These are phyloP conservation scores for Nitzschia sp. DNA, from an alignment of 108 stramenopile species.

Conservation along the genomic window DNA sequence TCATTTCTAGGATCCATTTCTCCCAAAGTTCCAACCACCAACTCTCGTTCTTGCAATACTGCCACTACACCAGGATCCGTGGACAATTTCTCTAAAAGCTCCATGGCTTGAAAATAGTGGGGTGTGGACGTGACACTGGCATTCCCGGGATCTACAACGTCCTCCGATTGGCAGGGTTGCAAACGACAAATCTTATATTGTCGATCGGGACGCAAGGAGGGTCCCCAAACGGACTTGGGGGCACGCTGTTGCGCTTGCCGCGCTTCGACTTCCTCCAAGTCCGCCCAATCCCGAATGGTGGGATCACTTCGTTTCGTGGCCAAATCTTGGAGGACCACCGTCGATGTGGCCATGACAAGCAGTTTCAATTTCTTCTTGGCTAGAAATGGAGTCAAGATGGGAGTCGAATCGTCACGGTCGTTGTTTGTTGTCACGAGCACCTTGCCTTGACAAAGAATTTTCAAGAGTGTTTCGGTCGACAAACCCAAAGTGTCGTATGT, in stretches of 20 bases:
- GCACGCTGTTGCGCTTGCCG: background rate
- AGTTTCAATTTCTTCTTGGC: constrained; percentile 46
- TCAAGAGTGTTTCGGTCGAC: constrained; percentile 5
- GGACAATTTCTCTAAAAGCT: constrained; percentile 59
- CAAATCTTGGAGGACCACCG: constrained; percentile 26
- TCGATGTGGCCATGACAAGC: constrained; percentile 57
- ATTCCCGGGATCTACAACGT: constrained; percentile 3
- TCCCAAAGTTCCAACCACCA: constrained; percentile 68
- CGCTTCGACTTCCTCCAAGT: background rate
- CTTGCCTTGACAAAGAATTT: constrained; percentile 30
- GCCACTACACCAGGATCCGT: constrained; percentile 69
- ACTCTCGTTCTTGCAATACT: constrained; percentile 59
- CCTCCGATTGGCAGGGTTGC: constrained; percentile 55
- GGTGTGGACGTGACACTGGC: constrained; percentile 31
- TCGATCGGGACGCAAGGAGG: constrained; percentile 19
- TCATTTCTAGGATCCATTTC: constrained; percentile 88
- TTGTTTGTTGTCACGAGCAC: constrained; percentile 3
- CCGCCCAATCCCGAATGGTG: constrained; percentile 71
- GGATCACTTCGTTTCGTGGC: constrained; percentile 66
- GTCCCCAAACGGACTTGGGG: constrained; percentile 16
- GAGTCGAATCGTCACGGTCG: background rate
- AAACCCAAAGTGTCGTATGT: constrained; percentile 5
- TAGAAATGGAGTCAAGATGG: background rate
- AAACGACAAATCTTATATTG: constrained; percentile 68
- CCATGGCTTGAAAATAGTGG: constrained; percentile 67